Percentiles rank a stretch among this genome's conserved stretches.
Conservation (phyloP, 352 stramenopile genomes). For the Phytophthora citrophthora region DNA sequence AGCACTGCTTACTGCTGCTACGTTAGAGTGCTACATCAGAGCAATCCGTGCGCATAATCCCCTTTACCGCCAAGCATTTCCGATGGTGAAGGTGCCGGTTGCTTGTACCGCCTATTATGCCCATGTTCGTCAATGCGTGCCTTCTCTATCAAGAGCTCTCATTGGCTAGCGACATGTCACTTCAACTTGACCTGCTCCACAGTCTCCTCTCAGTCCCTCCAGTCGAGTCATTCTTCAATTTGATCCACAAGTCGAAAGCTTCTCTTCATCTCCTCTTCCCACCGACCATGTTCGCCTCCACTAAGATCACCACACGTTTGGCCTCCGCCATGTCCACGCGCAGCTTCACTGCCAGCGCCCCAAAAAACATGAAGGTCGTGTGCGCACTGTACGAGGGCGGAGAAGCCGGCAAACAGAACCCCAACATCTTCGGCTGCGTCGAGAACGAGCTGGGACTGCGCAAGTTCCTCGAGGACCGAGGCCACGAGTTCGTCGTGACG, state of each 20-base stretch:
- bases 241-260: constrained; percentile 16
- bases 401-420: constrained; percentile 30
- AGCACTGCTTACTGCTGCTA: not conserved
- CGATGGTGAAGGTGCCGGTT: not conserved
- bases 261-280: not conserved
- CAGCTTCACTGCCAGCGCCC: constrained; percentile 31
- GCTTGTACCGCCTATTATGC: not conserved
- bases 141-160: not conserved
- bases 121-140: not conserved
- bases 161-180: constrained; percentile 1
- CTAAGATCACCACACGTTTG: constrained; percentile 27
- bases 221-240: constrained; percentile 29
- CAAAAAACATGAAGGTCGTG: constrained; percentile 44
- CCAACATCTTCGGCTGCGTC: constrained; percentile 48
- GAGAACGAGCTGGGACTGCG: constrained; percentile 50
- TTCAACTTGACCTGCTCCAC: constrained; percentile 2
- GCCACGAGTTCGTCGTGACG: constrained; percentile 51
- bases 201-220: not conserved
- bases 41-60: not conserved
- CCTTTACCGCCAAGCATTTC: not conserved
- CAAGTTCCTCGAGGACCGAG: constrained; percentile 48
- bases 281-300: constrained; percentile 29
- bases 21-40: not conserved
- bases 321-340: constrained; percentile 16
- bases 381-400: constrained; percentile 43